These are phyloP conservation scores for Diaporthe batatas DNA, from an alignment of 2,329 filamentous ascomycete genomes.

Conservation along the genomic window DNA sequence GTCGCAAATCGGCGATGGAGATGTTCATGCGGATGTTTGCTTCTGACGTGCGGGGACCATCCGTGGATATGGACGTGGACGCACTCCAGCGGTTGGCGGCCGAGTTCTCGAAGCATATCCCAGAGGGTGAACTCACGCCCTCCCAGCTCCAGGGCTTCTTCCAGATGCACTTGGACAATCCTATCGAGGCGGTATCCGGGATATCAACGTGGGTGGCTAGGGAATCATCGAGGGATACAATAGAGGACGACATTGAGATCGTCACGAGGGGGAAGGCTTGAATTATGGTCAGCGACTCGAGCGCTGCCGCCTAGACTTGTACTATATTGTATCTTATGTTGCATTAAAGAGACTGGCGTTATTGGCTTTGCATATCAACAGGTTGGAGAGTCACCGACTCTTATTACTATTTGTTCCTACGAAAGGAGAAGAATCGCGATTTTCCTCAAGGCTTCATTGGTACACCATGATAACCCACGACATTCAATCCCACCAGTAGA, in stretches of 20 bases:
- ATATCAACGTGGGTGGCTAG: conserved; percentile 35
- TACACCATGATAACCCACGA: too few species aligned
- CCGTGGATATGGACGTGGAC: conserved; percentile 45
- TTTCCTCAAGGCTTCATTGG: too few species aligned
- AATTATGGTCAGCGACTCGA: accelerated
- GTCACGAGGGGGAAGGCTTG: conserved; percentile 14
- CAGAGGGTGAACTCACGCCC: conserved; percentile 52
- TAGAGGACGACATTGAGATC: conserved; percentile 41
- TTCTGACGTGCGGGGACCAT: conserved; percentile 43
- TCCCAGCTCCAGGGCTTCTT: conserved; percentile 55
- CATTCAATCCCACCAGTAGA: too few species aligned
- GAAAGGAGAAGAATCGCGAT: neutral
- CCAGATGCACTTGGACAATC: conserved; percentile 51
- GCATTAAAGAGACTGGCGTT: conserved; percentile 10
- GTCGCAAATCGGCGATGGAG: conserved; percentile 50
- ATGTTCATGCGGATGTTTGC: conserved; percentile 55
- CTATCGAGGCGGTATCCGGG: conserved; percentile 47
- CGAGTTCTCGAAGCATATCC: conserved; percentile 50
- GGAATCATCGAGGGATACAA: conserved; percentile 13
- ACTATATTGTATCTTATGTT: conserved; percentile 1
- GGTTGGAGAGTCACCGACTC: neutral
- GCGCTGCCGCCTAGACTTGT: neutral
- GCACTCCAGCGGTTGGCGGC: conserved; percentile 45
- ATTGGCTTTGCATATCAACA: neutral
- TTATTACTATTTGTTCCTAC: neutral